Percentiles rank a stretch among this genome's conserved stretches.
phyloP scores from a whole-genome alignment of 2,329 filamentous ascomycete species.

The Coniochaeta ligniaria region DNA sequence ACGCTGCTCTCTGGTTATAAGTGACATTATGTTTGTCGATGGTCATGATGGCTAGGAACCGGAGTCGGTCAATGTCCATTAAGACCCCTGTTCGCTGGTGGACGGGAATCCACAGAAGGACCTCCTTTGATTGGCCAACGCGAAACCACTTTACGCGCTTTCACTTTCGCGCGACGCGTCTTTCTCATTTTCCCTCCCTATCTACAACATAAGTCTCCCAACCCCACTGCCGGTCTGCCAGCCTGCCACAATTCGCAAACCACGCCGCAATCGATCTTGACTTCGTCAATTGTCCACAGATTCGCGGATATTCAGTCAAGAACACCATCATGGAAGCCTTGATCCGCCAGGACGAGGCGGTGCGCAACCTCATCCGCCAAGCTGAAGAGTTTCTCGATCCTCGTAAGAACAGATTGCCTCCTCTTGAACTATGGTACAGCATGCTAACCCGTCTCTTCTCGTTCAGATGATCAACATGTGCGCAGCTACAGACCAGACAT shows the following conservation, averaged over 20 bases:
- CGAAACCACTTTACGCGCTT: constrained; percentile 16
- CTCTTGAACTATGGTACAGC: neutral
- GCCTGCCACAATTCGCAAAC: neutral
- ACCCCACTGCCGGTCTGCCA: neutral
- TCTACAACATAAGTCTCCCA: neutral
- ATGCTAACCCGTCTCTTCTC: constrained; percentile 2
- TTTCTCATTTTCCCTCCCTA: constrained; percentile 1
- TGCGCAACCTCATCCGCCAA: constrained; percentile 73
- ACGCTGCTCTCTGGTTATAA: no score
- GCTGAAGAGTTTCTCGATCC: constrained; percentile 94
- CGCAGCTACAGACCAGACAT: constrained; percentile 86
- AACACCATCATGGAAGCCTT: constrained; percentile 58
- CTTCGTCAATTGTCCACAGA: neutral
- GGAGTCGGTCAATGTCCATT: neutral
- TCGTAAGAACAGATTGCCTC: constrained; percentile 45
- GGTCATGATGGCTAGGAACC: no score
- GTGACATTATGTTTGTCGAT: no score
- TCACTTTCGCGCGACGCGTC: constrained; percentile 7
- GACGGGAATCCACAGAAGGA: no score
- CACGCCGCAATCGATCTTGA: neutral
- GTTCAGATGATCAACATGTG: constrained; percentile 41
- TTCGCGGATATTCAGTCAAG: neutral
- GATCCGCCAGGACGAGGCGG: constrained; percentile 77
- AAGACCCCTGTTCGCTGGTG: neutral
- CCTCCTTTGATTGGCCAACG: neutral